Percentiles rank a stretch among this genome's conserved stretches.
Conservation (phyloP, 176 grass and related monocot species). For the Cocos nucifera region DNA sequence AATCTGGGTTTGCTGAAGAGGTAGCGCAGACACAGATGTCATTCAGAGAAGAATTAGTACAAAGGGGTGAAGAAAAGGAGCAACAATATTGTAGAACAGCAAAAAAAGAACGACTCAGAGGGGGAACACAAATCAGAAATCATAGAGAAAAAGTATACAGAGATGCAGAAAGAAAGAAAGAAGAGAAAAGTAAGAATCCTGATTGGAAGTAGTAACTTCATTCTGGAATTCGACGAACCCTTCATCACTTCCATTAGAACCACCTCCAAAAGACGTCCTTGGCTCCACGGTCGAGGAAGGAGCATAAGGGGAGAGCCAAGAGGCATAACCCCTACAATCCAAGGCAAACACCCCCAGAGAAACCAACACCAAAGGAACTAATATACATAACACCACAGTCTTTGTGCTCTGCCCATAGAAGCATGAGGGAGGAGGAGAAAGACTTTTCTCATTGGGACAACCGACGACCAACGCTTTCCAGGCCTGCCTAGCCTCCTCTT, state of each 20-base stretch:
- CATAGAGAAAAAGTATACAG: background rate
- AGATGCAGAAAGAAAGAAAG: background rate
- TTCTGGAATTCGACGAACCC: background rate
- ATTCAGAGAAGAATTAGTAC: too few species aligned
- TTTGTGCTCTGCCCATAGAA: slow-evolving; percentile 19
- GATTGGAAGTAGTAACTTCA: background rate
- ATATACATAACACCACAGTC: slow-evolving; percentile 11
- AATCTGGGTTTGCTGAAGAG: too few species aligned
- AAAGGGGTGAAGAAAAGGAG: too few species aligned
- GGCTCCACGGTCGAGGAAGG: slow-evolving; percentile 18
- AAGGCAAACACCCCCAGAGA: slow-evolving; percentile 17
- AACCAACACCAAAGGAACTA: slow-evolving; percentile 12
- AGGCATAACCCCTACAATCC: slow-evolving; percentile 28
- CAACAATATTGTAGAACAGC: too few species aligned
- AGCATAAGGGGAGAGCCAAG: slow-evolving; percentile 23
- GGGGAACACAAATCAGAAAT: slow-evolving; percentile 3
- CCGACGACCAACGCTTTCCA: too few species aligned
- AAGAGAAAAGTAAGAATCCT: slow-evolving; percentile 3
- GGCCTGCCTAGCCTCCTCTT: too few species aligned
- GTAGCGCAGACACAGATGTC: too few species aligned
- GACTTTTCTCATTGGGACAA: too few species aligned
- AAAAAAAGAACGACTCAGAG: too few species aligned
- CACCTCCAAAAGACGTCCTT: slow-evolving; percentile 9
- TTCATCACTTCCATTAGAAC: slow-evolving; percentile 22
- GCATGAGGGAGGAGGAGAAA: slow-evolving; percentile 19